A percentile compares a stretch with the other conserved stretches of the same genome.
Evolutionary conservation across 148 eudicot genomes (phyloP).

Genomic region (Arbutus unedo): DNA sequence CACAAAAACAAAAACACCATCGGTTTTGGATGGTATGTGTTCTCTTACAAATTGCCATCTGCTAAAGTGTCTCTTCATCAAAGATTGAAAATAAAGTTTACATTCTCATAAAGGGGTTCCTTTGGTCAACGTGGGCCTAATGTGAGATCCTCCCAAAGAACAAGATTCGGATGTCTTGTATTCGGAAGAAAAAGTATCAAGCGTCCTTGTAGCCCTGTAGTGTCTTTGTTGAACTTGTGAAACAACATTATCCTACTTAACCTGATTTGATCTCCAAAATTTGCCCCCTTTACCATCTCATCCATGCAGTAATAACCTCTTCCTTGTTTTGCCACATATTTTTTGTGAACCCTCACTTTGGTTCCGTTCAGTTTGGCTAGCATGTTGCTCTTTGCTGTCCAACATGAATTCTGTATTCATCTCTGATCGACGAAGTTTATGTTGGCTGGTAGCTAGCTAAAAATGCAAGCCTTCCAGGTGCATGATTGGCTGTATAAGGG

Average conservation of each 20-base stretch:
- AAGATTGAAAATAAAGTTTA: not conserved
- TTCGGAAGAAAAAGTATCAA: not conserved
- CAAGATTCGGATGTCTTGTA: not conserved
- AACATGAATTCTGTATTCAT: not conserved
- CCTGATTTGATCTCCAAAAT: not conserved
- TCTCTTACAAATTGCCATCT: not conserved
- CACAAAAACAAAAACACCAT: not conserved
- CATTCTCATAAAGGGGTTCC: not conserved
- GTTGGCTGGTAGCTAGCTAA: not conserved
- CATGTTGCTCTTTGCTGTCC: constrained; percentile 1
- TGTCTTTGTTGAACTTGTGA: not conserved
- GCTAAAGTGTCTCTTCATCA: not conserved
- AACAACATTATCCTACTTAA: not conserved
- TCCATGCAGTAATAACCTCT: not conserved
- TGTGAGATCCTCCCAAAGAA: not conserved
- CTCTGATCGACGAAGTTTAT: not conserved
- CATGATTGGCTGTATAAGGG: not conserved
- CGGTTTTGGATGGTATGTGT: not conserved
- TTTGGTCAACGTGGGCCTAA: not conserved
- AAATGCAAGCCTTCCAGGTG: not conserved
- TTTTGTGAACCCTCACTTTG: not conserved
- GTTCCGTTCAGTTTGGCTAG: not conserved
- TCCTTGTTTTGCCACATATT: not conserved
- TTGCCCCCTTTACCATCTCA: not conserved
- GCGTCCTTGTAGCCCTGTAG: not conserved